A percentile compares a stretch with the other conserved stretches of the same genome.
Conservation (phyloP, 2,329 filamentous ascomycete species). For the Aspergillus sp. region DNA sequence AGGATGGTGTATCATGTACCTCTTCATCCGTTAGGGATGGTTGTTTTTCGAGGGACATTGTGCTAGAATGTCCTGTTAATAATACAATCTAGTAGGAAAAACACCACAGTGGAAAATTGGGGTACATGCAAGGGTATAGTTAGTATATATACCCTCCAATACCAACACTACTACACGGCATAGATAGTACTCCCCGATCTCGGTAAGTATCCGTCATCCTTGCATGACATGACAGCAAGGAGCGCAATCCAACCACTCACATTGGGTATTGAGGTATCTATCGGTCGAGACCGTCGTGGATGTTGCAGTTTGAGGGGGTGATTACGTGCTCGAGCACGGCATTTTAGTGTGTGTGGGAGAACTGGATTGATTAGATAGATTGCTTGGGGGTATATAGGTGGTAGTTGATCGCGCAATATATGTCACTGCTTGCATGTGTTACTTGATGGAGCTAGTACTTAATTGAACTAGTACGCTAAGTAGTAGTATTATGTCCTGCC, state of each 20-base stretch:
- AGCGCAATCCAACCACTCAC: too few species aligned
- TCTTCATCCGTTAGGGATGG: slow-evolving; percentile 22
- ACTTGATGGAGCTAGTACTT: too few species aligned
- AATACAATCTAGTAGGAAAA: too few species aligned
- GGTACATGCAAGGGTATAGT: background rate
- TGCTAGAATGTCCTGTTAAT: too few species aligned
- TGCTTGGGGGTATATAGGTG: too few species aligned
- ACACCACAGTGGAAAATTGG: background rate
- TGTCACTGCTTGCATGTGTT: too few species aligned
- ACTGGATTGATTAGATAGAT: background rate
- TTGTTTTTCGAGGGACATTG: slow-evolving; percentile 20
- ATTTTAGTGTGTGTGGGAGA: slow-evolving; percentile 16
- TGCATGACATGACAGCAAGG: background rate
- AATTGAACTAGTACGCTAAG: background rate
- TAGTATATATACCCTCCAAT: too few species aligned
- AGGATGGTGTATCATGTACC: background rate
- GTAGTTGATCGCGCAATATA: background rate
- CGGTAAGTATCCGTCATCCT: background rate
- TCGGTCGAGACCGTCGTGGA: slow-evolving; percentile 5
- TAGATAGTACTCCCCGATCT: too few species aligned
- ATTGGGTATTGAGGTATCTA: too few species aligned
- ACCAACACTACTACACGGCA: too few species aligned
- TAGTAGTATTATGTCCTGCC: background rate
- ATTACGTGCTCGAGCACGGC: slow-evolving; percentile 39
- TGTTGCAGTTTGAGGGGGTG: slow-evolving; percentile 26